phyloP scores from a whole-genome alignment of 371 early-diverging fungal species.

The Apophysomyces elegans region DNA sequence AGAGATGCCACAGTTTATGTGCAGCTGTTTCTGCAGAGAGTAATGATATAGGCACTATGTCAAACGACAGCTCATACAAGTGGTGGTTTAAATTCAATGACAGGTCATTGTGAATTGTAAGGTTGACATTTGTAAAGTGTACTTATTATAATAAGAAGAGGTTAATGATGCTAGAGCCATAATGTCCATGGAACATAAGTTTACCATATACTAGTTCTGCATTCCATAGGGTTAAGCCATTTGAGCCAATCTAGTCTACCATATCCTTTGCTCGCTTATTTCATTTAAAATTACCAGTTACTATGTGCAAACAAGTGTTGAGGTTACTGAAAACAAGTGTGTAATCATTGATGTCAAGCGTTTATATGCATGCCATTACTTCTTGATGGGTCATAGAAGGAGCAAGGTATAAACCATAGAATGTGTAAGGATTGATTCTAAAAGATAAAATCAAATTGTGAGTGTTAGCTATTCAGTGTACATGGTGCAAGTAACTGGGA shows the following conservation, averaged over 20 bases:
- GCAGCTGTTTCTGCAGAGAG: constrained; percentile 12
- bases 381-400: no score
- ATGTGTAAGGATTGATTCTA: no score
- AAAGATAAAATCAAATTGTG: no score
- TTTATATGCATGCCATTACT: no score
- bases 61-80: constrained; percentile 21
- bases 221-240: constrained; percentile 17
- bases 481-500: no score
- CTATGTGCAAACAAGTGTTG: background rate
- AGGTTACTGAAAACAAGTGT: background rate
- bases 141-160: constrained; percentile 4
- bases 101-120: constrained; percentile 10
- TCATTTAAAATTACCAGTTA: no score
- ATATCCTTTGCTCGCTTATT: no score
- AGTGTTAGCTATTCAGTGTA: no score
- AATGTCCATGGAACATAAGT: constrained; percentile 1
- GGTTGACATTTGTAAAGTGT: background rate
- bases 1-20: constrained; percentile 11
- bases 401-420: no score
- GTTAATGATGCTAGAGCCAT: constrained; percentile 16
- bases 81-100: constrained; percentile 15
- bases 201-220: constrained; percentile 8
- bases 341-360: no score
- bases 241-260: no score
- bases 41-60: background rate